phyloP scores from a whole-genome alignment of 768 basidiomycete genomes.

The Collybiopsis luxurians region DNA sequence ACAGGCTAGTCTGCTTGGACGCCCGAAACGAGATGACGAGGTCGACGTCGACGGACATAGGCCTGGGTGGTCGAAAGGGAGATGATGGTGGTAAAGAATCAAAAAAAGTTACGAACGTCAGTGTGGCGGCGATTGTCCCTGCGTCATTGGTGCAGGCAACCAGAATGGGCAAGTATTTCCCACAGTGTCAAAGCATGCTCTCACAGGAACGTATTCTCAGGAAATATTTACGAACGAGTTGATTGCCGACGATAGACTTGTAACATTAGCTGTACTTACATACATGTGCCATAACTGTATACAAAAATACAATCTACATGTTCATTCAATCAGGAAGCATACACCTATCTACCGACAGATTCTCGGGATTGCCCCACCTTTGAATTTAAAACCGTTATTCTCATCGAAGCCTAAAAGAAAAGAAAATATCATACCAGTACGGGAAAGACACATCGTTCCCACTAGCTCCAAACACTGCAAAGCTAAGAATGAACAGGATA shows the following conservation, averaged over 20 bases:
- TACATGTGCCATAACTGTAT: background rate
- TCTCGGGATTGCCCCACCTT: slow-evolving; percentile 36
- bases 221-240: too few species aligned
- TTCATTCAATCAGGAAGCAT: slow-evolving; percentile 20
- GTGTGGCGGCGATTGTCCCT: background rate
- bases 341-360: slow-evolving; percentile 36
- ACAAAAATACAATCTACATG: too few species aligned
- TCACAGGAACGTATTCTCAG: too few species aligned
- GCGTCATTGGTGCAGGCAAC: too few species aligned
- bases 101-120: background rate
- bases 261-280: too few species aligned
- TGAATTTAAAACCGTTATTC: background rate
- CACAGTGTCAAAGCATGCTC: too few species aligned
- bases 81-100: background rate
- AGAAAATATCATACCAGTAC: slow-evolving; percentile 34
- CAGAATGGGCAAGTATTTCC: too few species aligned
- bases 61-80: background rate
- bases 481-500: slow-evolving; percentile 46
- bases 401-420: background rate
- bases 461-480: slow-evolving; percentile 35
- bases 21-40: slow-evolving; percentile 72
- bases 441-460: slow-evolving; percentile 42
- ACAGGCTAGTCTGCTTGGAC: slow-evolving; percentile 42
- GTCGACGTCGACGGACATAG: slow-evolving; percentile 60
- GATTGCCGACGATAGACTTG: too few species aligned